A percentile compares a stretch with the other conserved stretches of the same genome.
Conservation (phyloP, 148 eudicot genomes). For the Rhododendron ovatum region DNA sequence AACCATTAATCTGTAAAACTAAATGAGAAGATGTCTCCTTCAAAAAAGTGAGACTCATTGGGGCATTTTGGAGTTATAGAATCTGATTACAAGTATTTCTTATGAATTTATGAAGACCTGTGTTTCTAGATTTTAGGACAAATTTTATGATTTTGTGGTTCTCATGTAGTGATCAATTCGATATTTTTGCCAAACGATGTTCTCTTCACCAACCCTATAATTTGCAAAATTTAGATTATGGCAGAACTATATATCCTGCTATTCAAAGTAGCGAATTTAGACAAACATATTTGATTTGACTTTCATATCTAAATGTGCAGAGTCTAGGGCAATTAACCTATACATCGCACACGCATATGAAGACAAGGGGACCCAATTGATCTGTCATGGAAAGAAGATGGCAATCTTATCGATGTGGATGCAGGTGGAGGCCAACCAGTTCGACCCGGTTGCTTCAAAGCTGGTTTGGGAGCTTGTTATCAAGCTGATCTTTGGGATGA, state of each 20-base stretch:
- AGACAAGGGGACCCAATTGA: slow-evolving; percentile 14
- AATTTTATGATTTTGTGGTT: too few relatives aligned
- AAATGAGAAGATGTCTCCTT: too few relatives aligned
- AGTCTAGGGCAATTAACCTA: neutral
- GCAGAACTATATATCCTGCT: neutral
- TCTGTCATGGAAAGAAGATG: slow-evolving; percentile 34
- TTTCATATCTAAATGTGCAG: neutral
- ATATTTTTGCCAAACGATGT: too few relatives aligned
- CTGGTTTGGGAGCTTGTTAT: slow-evolving; percentile 39
- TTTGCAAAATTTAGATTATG: neutral
- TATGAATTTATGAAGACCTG: too few relatives aligned
- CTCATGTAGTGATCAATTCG: too few relatives aligned
- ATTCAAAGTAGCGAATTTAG: neutral
- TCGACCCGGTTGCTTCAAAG: slow-evolving; percentile 37
- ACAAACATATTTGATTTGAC: neutral
- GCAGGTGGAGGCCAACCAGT: slow-evolving; percentile 64
- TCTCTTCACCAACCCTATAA: neutral
- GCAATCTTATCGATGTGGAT: slow-evolving; percentile 41
- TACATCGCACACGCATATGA: neutral
- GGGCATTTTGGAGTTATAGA: too few relatives aligned
- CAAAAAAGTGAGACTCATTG: too few relatives aligned
- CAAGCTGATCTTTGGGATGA: slow-evolving; percentile 40
- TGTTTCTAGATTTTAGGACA: too few relatives aligned
- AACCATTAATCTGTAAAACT: too few relatives aligned
- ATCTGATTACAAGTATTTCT: too few relatives aligned